Evolutionary conservation across 2,329 filamentous ascomycete species (phyloP).

Genomic region (Monosporascus sp.): DNA sequence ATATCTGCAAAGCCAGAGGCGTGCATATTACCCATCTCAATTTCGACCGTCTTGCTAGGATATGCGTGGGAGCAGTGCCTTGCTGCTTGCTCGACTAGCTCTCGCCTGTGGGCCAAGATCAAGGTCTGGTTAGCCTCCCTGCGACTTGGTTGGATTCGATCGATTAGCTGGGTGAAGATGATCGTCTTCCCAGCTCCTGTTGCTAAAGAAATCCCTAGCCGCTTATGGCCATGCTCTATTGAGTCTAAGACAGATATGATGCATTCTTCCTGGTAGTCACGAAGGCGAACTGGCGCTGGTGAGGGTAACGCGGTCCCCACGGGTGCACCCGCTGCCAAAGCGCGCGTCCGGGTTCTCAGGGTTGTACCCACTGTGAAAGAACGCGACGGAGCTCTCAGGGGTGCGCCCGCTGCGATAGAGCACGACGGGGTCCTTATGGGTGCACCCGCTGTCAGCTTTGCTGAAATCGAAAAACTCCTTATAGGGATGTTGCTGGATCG

Average conservation of each 20-base stretch:
- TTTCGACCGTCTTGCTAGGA: slow-evolving; percentile 73
- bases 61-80: slow-evolving; percentile 78
- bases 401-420: slow-evolving; percentile 4
- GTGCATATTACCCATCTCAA: slow-evolving; percentile 81
- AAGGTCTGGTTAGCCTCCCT: slow-evolving; percentile 68
- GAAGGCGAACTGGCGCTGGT: slow-evolving; percentile 49
- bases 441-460: slow-evolving; percentile 1
- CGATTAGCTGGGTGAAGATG: slow-evolving; percentile 93
- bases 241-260: slow-evolving; percentile 74
- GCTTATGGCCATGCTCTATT: slow-evolving; percentile 65
- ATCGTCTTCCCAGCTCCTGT: slow-evolving; percentile 91
- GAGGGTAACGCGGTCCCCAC: slow-evolving; percentile 1
- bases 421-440: too few species aligned
- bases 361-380: slow-evolving; percentile 1
- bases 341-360: slow-evolving; percentile 1
- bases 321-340: slow-evolving; percentile 3
- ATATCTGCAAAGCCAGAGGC: slow-evolving; percentile 84
- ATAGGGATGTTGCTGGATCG: background rate
- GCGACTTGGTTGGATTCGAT: slow-evolving; percentile 58
- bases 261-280: slow-evolving; percentile 87
- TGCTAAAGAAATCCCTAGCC: slow-evolving; percentile 78
- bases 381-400: slow-evolving; percentile 2
- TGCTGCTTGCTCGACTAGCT: slow-evolving; percentile 91
- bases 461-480: slow-evolving; percentile 4
- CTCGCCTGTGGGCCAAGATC: slow-evolving; percentile 86